Evolutionary conservation across 2,329 filamentous ascomycete species (phyloP).

Genomic region (Pseudogymnoascus pannorum): DNA sequence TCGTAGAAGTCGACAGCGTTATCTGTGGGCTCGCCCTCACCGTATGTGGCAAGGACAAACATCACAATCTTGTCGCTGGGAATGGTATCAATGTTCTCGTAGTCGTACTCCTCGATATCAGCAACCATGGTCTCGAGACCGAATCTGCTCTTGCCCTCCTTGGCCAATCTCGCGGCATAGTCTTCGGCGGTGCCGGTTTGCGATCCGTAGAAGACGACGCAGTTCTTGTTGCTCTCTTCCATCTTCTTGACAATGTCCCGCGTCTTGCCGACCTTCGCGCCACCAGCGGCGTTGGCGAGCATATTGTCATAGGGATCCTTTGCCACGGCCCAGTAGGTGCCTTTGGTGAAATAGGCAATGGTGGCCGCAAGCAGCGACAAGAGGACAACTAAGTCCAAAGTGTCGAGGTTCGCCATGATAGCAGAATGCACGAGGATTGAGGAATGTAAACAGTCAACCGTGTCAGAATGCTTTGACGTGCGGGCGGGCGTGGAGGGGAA

Average conservation of each 20-base stretch:
- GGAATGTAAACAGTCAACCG: background rate
- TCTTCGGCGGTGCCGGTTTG: conserved; percentile 98
- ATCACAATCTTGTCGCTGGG: conserved; percentile 86
- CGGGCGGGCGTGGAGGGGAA: background rate
- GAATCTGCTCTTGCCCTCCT: conserved; percentile 94
- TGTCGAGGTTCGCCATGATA: conserved; percentile 91
- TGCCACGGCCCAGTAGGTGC: conserved; percentile 80
- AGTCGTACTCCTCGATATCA: conserved; percentile 96
- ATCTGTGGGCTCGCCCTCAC: conserved; percentile 96
- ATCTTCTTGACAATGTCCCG: conserved; percentile 93
- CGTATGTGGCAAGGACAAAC: conserved; percentile 95
- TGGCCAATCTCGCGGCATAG: conserved; percentile 90
- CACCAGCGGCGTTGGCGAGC: conserved; percentile 60
- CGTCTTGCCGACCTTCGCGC: conserved; percentile 72
- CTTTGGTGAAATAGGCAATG: conserved; percentile 94
- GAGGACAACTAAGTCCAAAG: conserved; percentile 89
- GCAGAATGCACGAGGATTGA: background rate
- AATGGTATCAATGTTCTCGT: conserved; percentile 82
- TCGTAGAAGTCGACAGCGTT: conserved; percentile 99
- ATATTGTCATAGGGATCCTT: conserved; percentile 84
- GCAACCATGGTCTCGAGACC: conserved; percentile 97
- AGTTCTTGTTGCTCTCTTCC: conserved; percentile 93
- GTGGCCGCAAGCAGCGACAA: conserved; percentile 77
- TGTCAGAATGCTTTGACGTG: background rate
- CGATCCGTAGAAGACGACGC: conserved; percentile 96